Conservation (phyloP, 108 stramenopile species). For the Cylindrotheca closterium region DNA sequence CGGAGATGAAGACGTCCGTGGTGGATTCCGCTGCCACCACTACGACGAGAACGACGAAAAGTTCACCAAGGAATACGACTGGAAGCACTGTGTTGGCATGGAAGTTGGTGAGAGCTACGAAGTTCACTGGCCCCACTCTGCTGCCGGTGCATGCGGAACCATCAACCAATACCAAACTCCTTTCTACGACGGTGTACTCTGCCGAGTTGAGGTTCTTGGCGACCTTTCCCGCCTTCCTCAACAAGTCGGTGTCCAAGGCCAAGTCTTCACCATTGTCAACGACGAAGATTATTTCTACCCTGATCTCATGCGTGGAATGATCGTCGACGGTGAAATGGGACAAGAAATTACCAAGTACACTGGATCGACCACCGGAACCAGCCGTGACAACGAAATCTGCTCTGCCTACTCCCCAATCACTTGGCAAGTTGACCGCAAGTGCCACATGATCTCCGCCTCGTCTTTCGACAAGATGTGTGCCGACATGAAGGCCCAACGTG, state of each 20-base stretch:
- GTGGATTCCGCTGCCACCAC: constrained; percentile 25
- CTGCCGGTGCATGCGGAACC: constrained; percentile 38
- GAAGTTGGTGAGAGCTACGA: constrained; percentile 59
- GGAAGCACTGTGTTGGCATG: constrained; percentile 45
- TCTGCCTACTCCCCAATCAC: constrained; percentile 65
- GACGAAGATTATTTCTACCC: constrained; percentile 51
- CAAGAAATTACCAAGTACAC: constrained; percentile 52
- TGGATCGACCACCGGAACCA: constrained; percentile 65
- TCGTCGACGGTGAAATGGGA: constrained; percentile 48
- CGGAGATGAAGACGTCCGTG: constrained; percentile 8
- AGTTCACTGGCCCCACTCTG: constrained; percentile 66
- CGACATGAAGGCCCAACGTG: constrained; percentile 62
- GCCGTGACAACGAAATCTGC: constrained; percentile 49
- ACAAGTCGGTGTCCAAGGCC: constrained; percentile 56
- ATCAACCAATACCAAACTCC: constrained; percentile 51
- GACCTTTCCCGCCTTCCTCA: constrained; percentile 10
- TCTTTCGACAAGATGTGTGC: constrained; percentile 69
- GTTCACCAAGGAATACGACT: constrained; percentile 25
- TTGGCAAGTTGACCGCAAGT: constrained; percentile 79
- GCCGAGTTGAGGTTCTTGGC: constrained; percentile 20
- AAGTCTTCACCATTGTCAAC: constrained; percentile 62
- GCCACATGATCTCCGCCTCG: constrained; percentile 68
- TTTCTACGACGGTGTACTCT: constrained; percentile 47
- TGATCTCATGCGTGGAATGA: constrained; percentile 44
- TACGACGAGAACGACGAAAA: constrained; percentile 26